phyloP scores from a whole-genome alignment of 257 asterid species.

The Nicotiana obtusifolia region DNA sequence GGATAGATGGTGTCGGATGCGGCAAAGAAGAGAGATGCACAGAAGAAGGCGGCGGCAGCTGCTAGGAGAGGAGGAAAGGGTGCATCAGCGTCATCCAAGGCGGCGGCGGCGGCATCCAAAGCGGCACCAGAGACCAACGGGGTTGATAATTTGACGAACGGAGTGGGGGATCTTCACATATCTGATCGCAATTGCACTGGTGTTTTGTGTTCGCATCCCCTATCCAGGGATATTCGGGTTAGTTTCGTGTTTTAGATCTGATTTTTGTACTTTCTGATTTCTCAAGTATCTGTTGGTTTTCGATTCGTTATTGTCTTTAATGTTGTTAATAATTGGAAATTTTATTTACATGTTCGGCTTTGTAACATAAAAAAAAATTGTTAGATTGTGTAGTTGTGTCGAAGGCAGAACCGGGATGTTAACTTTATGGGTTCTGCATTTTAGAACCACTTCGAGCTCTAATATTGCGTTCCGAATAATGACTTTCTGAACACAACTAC shows the following conservation, averaged over 20 bases:
- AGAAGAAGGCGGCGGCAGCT: slow-evolving; percentile 97
- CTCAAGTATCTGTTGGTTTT: background rate
- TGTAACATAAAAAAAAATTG: no score
- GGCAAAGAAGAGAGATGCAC: slow-evolving; percentile 92
- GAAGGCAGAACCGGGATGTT: no score
- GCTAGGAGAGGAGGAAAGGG: slow-evolving; percentile 40
- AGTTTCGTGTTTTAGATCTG: slow-evolving; percentile 4
- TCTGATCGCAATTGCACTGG: slow-evolving; percentile 99
- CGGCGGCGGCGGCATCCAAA: slow-evolving; percentile 43
- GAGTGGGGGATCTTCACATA: slow-evolving; percentile 48
- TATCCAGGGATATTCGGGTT: slow-evolving; percentile 89
- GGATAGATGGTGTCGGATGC: slow-evolving; percentile 96
- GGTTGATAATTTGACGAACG: slow-evolving; percentile 46
- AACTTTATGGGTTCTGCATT: no score
- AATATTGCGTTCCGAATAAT: no score
- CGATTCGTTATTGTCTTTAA: background rate
- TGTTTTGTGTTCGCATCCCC: slow-evolving; percentile 89
- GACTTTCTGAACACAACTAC: no score
- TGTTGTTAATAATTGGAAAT: background rate
- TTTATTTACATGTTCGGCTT: background rate
- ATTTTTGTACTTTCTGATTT: background rate
- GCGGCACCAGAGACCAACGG: slow-evolving; percentile 31
- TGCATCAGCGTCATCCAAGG: slow-evolving; percentile 39
- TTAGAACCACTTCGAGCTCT: no score
- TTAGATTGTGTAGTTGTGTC: no score